Evolutionary conservation across 169 alveolate genomes (phyloP), one percentile per base, ranked within the genome.

Genomic region (Theileria annulata): DNA sequence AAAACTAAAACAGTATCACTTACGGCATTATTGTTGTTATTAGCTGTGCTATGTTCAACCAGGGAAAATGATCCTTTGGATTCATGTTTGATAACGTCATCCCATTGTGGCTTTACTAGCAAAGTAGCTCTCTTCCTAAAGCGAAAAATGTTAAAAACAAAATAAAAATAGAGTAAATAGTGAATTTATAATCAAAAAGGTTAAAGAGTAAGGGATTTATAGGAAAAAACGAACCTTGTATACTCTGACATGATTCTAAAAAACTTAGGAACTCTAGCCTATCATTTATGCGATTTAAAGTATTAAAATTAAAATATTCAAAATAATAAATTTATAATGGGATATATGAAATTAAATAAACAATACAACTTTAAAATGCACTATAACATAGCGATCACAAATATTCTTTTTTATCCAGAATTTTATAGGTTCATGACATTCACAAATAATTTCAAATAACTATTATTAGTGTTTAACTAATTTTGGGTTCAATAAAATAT

Each of bases 41-140:
- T n/a, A 59, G 17, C 6, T 23, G 33, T 70, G 63, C 19, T 58
- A 68, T 42, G 77, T 10, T 82, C 89, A 15, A 72, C 75, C 37
- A 82, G 37, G 58, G 89, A 74, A 28, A 82, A 82, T 49, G 86
- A 82, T 5, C 89, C 89, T 13, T 78, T 63, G 6, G 60, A 9
- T 28, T 54, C 78, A 69, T 69, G 74, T 31, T 56, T 73, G 5
- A 76, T n/a, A 37, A 66, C 71, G 54, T 58, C 47, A 70, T 82
- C 78, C 59, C 77, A 75, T 66, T 82, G 89, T 71, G 72, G 71
- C 80, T 77, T 78, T 28, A 82, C 79, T 68, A 82, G 73, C 66
- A 66, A 75, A 48, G 71, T 69, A 42, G 79, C 51, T 69, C 89
- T 82, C 72, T 82, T 82, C 85, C 89, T 82, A 75, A 17, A 63